Base-by-base conservation (phyloP, 2,329 filamentous ascomycete species). In the Diaporthe humulicola region DNA sequence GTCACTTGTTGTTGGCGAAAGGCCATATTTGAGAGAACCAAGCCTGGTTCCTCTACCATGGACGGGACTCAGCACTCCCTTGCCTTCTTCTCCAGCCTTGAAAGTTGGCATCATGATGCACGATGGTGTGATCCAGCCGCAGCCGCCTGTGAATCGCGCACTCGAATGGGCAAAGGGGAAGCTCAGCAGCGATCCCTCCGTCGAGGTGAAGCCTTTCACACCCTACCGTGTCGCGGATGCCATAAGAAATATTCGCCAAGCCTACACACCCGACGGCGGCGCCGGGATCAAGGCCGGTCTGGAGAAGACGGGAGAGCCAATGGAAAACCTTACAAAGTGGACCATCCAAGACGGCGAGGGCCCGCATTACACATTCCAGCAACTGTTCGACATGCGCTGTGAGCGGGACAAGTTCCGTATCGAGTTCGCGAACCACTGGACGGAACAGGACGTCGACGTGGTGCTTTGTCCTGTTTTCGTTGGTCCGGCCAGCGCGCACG, bases 231-330 rank as follows among this genome's bases (percentile, higher is more conserved):
- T 79, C 0, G 77, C 79, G 33, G 77, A 84, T 25, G 81, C 81
- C 0, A 81, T 79, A 75, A 45, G 54, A 0, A 81, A 77, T 77
- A 84, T 87, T 76, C 76, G 81, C 64, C 76, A 76, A 4, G 83
- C 87, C 17, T 89, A 89, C 81, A 89, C 85, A 79, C 87, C 87
- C 0, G 86, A 88, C 36, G 85, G 84, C 19, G 86, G 82, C 3
- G 76, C 75, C 54, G 72, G 76, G 42, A 76, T 83, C 67, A 81
- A 81, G 70, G 79, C 78, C 2, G 77, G 81, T 25, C 80, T 89
- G 40, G 76, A 76, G 0, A 76, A 80, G 14, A 80, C 84, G 0
- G 85, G 84, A 12, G 88, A 89, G 76, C 87, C 88, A 0, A 76
- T 84, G n/a, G 83, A 84, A 15, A 80, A 84, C 0, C 80, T 89